Conservation (phyloP, 2,329 filamentous ascomycete species). For the Trichoderma guizhouense region DNA sequence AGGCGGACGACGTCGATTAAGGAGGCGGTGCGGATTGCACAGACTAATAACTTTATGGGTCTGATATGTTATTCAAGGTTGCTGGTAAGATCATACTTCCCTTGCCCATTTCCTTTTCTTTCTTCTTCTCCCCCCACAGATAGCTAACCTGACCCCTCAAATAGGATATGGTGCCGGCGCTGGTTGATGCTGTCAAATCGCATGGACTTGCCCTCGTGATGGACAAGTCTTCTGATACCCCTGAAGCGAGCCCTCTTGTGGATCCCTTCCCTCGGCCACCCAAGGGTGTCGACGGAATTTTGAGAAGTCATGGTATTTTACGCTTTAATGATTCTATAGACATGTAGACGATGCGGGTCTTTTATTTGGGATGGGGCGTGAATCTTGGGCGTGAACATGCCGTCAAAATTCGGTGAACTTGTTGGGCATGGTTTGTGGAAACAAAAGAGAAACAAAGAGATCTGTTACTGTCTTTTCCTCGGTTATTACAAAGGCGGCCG, state of each 20-base stretch:
- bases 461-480: not conserved
- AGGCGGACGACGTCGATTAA: conserved; percentile 82
- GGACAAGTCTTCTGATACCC: conserved; percentile 67
- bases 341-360: conserved; percentile 37
- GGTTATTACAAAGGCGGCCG: not conserved
- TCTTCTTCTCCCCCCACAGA: not conserved
- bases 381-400: not conserved
- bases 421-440: not conserved
- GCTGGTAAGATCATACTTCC: conserved; percentile 56
- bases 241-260: conserved; percentile 37
- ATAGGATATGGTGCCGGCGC: conserved; percentile 86
- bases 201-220: conserved; percentile 89
- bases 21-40: conserved; percentile 87
- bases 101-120: too few relatives aligned
- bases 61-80: conserved; percentile 85
- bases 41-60: conserved; percentile 98
- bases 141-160: not conserved
- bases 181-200: conserved; percentile 91
- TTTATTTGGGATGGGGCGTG: not conserved
- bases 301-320: conserved; percentile 82
- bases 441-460: not conserved
- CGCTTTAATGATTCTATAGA: conserved; percentile 92
- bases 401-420: not conserved
- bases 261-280: conserved; percentile 61
- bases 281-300: conserved; percentile 80